A percentile compares a stretch with the other conserved stretches of the same genome.
These are phyloP conservation scores for Elongisporangium senticosum DNA, from an alignment of 352 stramenopile genomes.

Conservation along the genomic window DNA sequence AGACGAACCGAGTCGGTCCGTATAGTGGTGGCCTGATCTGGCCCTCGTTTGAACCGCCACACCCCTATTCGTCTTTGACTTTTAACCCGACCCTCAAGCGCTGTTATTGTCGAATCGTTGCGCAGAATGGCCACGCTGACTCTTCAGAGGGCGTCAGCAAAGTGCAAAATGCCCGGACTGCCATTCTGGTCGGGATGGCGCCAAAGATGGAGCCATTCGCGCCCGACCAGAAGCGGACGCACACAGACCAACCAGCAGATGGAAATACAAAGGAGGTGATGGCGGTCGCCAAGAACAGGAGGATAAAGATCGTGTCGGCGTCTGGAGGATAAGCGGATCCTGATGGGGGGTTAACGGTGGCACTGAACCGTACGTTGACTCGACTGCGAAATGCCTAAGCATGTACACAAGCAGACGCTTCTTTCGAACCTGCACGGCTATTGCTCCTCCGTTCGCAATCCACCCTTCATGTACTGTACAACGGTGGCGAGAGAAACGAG, in stretches of 20 bases:
- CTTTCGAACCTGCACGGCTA: not conserved
- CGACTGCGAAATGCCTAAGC: not conserved
- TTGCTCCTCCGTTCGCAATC: not conserved
- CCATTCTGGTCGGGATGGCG: not conserved
- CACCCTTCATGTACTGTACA: not conserved
- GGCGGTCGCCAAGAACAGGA: not conserved
- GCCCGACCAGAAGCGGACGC: not conserved
- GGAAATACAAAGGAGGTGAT: not conserved
- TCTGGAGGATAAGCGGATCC: not conserved
- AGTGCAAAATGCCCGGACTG: not conserved
- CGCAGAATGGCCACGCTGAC: not conserved
- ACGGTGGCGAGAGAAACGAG: not conserved
- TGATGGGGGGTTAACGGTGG: not conserved
- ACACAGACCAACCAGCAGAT: not conserved
- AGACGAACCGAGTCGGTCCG: not conserved
- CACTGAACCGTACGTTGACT: not conserved
- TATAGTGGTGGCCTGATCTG: not conserved
- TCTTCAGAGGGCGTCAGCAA: not conserved
- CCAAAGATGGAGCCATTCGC: not conserved
- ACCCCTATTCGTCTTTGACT: not conserved
- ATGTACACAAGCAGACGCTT: not conserved
- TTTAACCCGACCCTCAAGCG: not conserved
- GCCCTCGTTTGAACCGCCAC: not conserved
- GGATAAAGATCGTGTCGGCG: not conserved
- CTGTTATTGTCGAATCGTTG: not conserved